Conservation (phyloP, 148 eudicot species). For the Salicornia ramosissima region DNA sequence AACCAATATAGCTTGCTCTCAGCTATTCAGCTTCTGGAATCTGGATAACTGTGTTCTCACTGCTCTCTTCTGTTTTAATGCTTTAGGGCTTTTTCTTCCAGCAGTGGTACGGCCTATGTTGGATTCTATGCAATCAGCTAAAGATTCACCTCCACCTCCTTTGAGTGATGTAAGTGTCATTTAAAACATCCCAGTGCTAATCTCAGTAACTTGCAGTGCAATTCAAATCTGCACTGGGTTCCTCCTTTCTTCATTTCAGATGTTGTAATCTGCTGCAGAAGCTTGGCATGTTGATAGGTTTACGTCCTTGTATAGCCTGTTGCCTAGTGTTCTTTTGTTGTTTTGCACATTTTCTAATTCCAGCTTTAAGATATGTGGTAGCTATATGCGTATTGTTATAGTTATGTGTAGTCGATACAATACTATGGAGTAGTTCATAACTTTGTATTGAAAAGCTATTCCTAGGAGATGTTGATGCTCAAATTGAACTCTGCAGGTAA, state of each 20-base stretch:
- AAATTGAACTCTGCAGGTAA: neutral
- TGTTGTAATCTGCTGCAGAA: neutral
- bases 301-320: neutral
- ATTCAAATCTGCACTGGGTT: neutral
- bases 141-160: conserved; percentile 70
- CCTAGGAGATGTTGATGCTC: neutral
- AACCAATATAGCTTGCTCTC: neutral
- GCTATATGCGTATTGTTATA: no score
- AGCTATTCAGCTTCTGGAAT: no score
- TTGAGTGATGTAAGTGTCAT: conserved; percentile 71
- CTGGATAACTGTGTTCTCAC: neutral
- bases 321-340: neutral
- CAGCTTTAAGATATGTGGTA: neutral
- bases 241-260: neutral
- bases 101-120: conserved; percentile 98
- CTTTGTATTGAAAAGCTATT: neutral
- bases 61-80: conserved; percentile 14
- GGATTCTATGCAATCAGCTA: conserved; percentile 69
- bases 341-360: neutral
- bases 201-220: neutral
- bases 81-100: conserved; percentile 91
- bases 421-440: neutral
- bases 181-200: neutral
- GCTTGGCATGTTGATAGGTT: neutral
- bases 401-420: neutral